Base-by-base conservation (phyloP, 73 alveolate genomes). In the Paramecium tetraurelia region DNA sequence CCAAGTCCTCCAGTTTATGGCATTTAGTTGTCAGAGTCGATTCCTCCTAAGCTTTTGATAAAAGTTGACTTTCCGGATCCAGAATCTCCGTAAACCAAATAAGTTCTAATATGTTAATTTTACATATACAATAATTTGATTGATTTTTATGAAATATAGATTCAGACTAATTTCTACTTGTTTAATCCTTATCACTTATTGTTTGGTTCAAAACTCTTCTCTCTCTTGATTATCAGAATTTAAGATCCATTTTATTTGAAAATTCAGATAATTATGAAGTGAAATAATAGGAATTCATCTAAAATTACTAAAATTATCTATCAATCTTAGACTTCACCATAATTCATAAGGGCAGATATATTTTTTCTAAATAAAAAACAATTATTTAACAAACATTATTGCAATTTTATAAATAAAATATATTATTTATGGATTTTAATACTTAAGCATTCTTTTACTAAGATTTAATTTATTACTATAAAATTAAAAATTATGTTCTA, bases 51-150 rank as follows among this genome's bases (percentile, higher is more conserved):
- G 46, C 36, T n/a, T 1, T n/a, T 43, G 7, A 80, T 24, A 5
- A 80, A 80, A 11, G 77, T 38, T 21, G 76, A 44, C 29, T 80
- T 80, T 2, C 90, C 90, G 12, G 76, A 40, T 44, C 90, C 90
- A 44, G 90, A 80, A 46, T 80, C 90, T 44, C 69, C 69, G 21
- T 44, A 77, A 3, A 77, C 68, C 27, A 77, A 80, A 80, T 80
- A 80, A 9, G 86, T 72, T 38, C 36, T 53, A 53, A 22, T 53
- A 2, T 53, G 21, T 20, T 53, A 16, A 53, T 7, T 53, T 53
- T 53, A 53, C 29, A 53, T 53, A n/a, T 18, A n/a, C 20, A 18
- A 53, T 7, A 53, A 53, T 16, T 53, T 33, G 7, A 53, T 50
- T 50, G 18, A 50, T 53, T 53, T 18, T 16, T 18, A 18, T 7